Conservation (phyloP, 768 basidiomycete species). For the Russula compacta region DNA sequence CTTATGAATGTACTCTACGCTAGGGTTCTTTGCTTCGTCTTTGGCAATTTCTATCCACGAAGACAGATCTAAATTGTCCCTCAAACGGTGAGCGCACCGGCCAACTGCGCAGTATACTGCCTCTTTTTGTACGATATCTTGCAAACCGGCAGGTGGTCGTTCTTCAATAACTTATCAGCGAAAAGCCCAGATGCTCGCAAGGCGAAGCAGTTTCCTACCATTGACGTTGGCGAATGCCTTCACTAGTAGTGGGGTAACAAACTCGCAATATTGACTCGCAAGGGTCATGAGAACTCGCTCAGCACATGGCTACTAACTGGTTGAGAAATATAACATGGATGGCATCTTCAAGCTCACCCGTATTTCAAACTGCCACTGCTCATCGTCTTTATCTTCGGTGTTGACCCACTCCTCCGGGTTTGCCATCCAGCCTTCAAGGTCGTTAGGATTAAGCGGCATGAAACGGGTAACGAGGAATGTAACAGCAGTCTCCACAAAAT, state of each 20-base stretch:
- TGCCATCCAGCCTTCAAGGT: constrained; percentile 74
- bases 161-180: constrained; percentile 21
- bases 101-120: constrained; percentile 85
- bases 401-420: constrained; percentile 97
- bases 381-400: constrained; percentile 78
- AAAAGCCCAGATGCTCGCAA: neutral
- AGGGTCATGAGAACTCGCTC: constrained; percentile 86
- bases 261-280: constrained; percentile 56
- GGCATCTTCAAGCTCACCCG: constrained; percentile 43
- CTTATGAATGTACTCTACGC: constrained; percentile 42
- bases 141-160: constrained; percentile 44
- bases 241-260: constrained; percentile 58
- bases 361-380: constrained; percentile 90
- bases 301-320: constrained; percentile 63
- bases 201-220: constrained; percentile 34
- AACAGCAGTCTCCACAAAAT: constrained; percentile 68
- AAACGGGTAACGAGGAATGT: constrained; percentile 73
- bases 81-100: constrained; percentile 61
- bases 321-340: neutral
- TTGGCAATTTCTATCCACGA: constrained; percentile 55
- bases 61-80: constrained; percentile 56
- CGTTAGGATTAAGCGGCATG: constrained; percentile 73
- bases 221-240: constrained; percentile 51
- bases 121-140: constrained; percentile 67
- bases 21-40: constrained; percentile 48